Base-by-base conservation (phyloP, 2,329 filamentous ascomycete species). In the Talaromyces pinophilus region DNA sequence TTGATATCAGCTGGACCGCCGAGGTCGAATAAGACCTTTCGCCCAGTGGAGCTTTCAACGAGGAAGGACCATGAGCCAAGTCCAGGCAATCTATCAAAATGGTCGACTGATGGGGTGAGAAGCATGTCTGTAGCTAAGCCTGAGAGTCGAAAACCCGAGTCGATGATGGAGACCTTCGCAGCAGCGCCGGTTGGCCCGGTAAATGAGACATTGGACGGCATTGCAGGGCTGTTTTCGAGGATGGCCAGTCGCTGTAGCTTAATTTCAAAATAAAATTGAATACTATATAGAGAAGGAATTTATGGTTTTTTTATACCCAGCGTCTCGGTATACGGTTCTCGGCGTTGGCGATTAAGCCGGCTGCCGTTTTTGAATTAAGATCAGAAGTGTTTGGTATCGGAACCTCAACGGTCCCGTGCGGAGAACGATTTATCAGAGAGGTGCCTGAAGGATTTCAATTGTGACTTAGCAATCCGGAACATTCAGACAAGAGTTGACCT, bases 11-110 rank as follows among this genome's bases (percentile, higher is more conserved):
- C 82, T 5, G 79, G 75, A 5, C 81, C 75, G 1, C 80, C 82
- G 0, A 85, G 76, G 65, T 85, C 83, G 68, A 83, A 84, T 3
- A 85, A 71, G 1, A 82, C 70, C 25, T 75, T 77, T 50, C 78
- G 76, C 5, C 75, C 75, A 1, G 77, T 77, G 0, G 77, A 73
- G 57, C 69, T 68, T 28, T 74, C 71, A 4, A 74, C 50, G 0
- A 75, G 64, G 30, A 75, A 72, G 1, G 68, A 72, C 68, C 67
- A 71, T 10, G 66, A 65, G 25, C 33, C 61, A 44, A 63, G 17
- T 13, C 19, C 22, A 13, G 61, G 61, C 1, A 63, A 30, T 15
- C 28, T 33, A 28, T 63, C 48, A 17, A 55, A 63, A 8, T 30
- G 15, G 17, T 63, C 46, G 4, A 63, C 50, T 55, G 48, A 15